phyloP scores from a whole-genome alignment of 108 stramenopile species.

The Schizochytrium sp. region DNA sequence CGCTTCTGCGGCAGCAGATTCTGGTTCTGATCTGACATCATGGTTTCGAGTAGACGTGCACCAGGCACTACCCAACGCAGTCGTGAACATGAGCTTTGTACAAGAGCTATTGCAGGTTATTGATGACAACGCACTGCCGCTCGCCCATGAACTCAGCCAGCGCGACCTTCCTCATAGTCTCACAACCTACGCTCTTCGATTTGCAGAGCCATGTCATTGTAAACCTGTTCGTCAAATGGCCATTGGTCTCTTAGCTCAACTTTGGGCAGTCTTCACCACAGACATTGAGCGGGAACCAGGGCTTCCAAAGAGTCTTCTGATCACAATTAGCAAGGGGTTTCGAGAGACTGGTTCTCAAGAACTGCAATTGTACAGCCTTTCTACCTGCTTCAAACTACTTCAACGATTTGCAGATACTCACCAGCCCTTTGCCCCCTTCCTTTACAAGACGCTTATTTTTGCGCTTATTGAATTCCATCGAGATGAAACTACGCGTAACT shows the following conservation, averaged over 20 bases:
- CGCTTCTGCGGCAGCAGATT: not conserved
- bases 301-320: conserved; percentile 18
- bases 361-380: conserved; percentile 7
- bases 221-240: conserved; percentile 43
- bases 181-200: not conserved
- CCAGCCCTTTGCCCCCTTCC: conserved; percentile 42
- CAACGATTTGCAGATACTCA: conserved; percentile 27
- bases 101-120: not conserved
- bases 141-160: not conserved
- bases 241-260: not conserved
- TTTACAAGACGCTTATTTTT: conserved; percentile 60
- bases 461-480: conserved; percentile 39
- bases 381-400: not conserved
- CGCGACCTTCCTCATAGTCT: not conserved
- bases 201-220: conserved; percentile 7
- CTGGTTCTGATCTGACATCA: not conserved
- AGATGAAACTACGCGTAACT: not conserved
- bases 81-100: not conserved
- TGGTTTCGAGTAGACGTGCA: conserved; percentile 19
- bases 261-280: conserved; percentile 7
- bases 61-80: not conserved
- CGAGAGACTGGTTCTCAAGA: conserved; percentile 32
- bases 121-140: not conserved
- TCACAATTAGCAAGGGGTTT: conserved; percentile 22
- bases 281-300: conserved; percentile 47